Base-by-base conservation (phyloP, 176 grass and related monocot species). In the Rhynchospora breviuscula region DNA sequence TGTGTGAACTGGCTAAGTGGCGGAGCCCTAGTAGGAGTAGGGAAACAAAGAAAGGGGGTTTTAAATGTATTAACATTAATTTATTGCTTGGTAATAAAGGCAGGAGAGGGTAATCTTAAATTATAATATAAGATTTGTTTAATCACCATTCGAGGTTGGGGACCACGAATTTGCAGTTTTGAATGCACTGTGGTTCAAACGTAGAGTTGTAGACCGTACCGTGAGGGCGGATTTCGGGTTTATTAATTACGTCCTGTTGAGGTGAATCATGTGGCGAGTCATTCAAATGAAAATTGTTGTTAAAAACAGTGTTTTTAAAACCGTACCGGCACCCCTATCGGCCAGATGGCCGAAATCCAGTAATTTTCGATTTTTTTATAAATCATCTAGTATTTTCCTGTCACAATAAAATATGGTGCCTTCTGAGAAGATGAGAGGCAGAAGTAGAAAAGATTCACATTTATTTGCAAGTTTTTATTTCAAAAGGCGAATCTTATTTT, bases 101-200 rank as follows among this genome's bases (percentile, higher is more conserved):
- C 3, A 13, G 43, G 21, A 18, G n/a, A 21, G 53, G 6, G 25
- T 66, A 52, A 82, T 65, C 44, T 82, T 82, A 82, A 51, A 66
- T 82, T 67, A 82, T 66, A 82, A 62, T 82, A 64, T 82, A 82
- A 66, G 18, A 63, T 82, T 80, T 45, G 53, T 81, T 63, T 81
- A 63, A 82, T 82, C 19, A 1, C 4, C 1, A 14, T 21, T 9
- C 15, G 54, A 57, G 7, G 78, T 5, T 51, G 10, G 69, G 70
- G 73, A 56, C 72, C 22, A 54, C 47, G 6, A 31, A 14, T 53
- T 56, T 77, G 2, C 12, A 77, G 54, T 17, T 70, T 77, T 77
- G 73, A 77, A 77, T 56, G 49, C 73, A 54, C 72, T 25, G 47
- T 76, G 72, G 72, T 56, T 48, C 48, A 54, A 46, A n/a, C 25